These are phyloP conservation scores for Scleromitrula shiraiana DNA, from an alignment of 2,329 filamentous ascomycete species.

Conservation along the genomic window DNA sequence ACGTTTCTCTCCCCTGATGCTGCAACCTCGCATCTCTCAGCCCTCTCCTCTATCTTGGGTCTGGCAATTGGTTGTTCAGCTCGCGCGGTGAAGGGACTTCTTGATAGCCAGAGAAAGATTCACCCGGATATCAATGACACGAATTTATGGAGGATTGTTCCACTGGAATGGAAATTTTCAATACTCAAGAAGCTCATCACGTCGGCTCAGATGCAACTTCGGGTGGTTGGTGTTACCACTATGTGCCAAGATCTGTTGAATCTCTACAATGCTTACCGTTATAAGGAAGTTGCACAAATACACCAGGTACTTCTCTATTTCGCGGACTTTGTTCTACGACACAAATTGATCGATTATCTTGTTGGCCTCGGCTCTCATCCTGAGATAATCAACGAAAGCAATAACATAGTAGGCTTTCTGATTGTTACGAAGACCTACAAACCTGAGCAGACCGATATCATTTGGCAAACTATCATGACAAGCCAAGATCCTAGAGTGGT, in stretches of 20 bases:
- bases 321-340: slow-evolving; percentile 58
- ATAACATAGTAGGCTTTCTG: slow-evolving; percentile 81
- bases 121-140: slow-evolving; percentile 20
- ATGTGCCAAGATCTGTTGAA: slow-evolving; percentile 65
- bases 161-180: slow-evolving; percentile 56
- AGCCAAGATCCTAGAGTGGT: slow-evolving; percentile 81
- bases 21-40: slow-evolving; percentile 33
- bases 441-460: slow-evolving; percentile 61
- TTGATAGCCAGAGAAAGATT: slow-evolving; percentile 25
- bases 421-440: slow-evolving; percentile 70
- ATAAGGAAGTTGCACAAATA: slow-evolving; percentile 28
- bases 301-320: slow-evolving; percentile 58
- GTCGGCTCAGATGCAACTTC: slow-evolving; percentile 84
- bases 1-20: slow-evolving; percentile 43
- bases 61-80: slow-evolving; percentile 29
- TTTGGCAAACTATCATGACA: slow-evolving; percentile 76
- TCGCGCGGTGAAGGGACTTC: slow-evolving; percentile 13
- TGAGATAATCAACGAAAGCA: slow-evolving; percentile 73
- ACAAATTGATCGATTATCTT: slow-evolving; percentile 75
- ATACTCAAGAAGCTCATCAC: slow-evolving; percentile 64
- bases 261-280: slow-evolving; percentile 49
- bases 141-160: slow-evolving; percentile 20
- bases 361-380: slow-evolving; percentile 87
- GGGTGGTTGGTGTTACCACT: slow-evolving; percentile 66
- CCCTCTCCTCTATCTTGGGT: slow-evolving; percentile 39